Conservation (phyloP, 805 yeast species). For the Yarrowia osloensis region DNA sequence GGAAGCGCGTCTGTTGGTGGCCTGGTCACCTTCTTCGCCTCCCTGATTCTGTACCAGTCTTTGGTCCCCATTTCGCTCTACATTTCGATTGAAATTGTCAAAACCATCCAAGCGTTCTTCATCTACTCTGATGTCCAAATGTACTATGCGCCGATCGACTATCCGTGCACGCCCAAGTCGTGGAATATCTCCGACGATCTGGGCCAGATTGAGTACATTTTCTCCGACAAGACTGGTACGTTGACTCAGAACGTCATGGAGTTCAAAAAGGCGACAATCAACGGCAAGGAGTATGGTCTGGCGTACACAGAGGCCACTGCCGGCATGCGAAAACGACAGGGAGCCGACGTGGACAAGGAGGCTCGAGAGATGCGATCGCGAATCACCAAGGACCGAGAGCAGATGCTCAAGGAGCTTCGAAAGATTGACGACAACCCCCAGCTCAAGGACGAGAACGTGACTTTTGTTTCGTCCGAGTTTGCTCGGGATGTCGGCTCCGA, state of each 20-base stretch:
- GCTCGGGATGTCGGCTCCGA: slow-evolving; percentile 54
- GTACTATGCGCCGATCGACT: slow-evolving; percentile 70
- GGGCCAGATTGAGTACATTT: slow-evolving; percentile 81
- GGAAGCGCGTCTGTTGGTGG: slow-evolving; percentile 66
- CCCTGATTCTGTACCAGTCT: slow-evolving; percentile 72
- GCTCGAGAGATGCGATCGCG: slow-evolving; percentile 48
- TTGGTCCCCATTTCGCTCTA: slow-evolving; percentile 80
- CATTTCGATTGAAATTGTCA: slow-evolving; percentile 77
- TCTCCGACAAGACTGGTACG: slow-evolving; percentile 84
- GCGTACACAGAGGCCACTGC: slow-evolving; percentile 77
- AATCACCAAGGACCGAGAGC: slow-evolving; percentile 50
- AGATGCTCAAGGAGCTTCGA: slow-evolving; percentile 53
- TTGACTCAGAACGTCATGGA: slow-evolving; percentile 85
- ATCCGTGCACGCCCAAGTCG: slow-evolving; percentile 78
- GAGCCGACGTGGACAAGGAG: slow-evolving; percentile 61
- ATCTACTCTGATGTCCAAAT: slow-evolving; percentile 69
- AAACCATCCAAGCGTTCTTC: slow-evolving; percentile 76
- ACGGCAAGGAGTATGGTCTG: slow-evolving; percentile 67
- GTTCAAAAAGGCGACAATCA: slow-evolving; percentile 73
- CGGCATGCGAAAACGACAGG: slow-evolving; percentile 66
- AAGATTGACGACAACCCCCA: slow-evolving; percentile 50
- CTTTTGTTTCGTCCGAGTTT: slow-evolving; percentile 67
- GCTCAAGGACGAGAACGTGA: slow-evolving; percentile 54
- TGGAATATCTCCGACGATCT: slow-evolving; percentile 86
- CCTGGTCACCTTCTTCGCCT: slow-evolving; percentile 69